Evolutionary conservation across 2,329 filamentous ascomycete genomes (phyloP).

Genomic region (Pseudogymnoascus sp.): DNA sequence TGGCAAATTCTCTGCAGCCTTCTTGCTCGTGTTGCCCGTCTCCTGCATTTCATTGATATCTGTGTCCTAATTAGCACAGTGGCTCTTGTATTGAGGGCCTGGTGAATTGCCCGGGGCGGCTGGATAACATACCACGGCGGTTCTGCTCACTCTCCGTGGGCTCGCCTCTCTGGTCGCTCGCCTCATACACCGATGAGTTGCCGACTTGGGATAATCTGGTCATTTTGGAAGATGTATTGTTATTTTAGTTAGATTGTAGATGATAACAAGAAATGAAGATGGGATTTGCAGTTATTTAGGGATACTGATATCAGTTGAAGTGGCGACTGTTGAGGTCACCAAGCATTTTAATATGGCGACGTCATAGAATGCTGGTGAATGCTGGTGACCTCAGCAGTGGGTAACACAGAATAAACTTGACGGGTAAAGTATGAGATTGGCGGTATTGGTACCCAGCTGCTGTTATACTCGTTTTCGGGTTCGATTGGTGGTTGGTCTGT

Average conservation of each 20-base stretch:
- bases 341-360: too few species aligned
- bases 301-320: not conserved
- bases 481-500: not conserved
- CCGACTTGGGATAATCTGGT: constrained; percentile 44
- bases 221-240: constrained; percentile 7
- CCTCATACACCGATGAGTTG: constrained; percentile 59
- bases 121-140: constrained; percentile 47
- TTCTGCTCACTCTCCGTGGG: constrained; percentile 42
- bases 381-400: not conserved
- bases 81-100: constrained; percentile 60
- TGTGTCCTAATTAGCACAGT: constrained; percentile 52
- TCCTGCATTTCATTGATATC: not conserved
- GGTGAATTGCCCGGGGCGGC: constrained; percentile 60
- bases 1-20: constrained; percentile 56
- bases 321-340: too few species aligned
- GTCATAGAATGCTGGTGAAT: constrained; percentile 6
- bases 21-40: constrained; percentile 49
- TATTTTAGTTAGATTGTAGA: not conserved
- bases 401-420: not conserved
- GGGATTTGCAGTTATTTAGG: not conserved
- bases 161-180: constrained; percentile 64
- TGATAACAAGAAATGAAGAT: not conserved
- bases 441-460: not conserved
- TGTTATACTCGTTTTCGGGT: not conserved
- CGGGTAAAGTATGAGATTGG: not conserved